Evolutionary conservation across 2,329 filamentous ascomycete species (phyloP), one percentile per base, ranked within the genome.

Genomic region (Diaporthe destruens): DNA sequence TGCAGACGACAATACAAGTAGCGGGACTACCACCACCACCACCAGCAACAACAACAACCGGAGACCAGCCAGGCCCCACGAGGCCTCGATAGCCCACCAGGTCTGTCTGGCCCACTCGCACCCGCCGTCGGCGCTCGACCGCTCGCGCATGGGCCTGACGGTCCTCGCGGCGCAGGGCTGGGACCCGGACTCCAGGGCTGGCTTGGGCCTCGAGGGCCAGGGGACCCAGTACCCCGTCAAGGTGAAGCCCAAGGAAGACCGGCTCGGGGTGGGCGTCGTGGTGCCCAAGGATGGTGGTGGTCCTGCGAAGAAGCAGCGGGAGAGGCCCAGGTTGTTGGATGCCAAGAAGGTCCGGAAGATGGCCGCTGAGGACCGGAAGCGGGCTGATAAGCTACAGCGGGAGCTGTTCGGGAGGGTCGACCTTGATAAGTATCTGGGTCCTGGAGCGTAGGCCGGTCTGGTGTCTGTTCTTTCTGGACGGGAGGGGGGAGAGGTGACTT

Each of bases 161-260:
- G 89, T 92, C 36, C 86, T 95, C 42, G 85, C 89, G 68, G 85
- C 88, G 0, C 88, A 92, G 72, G 93, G 93, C 36, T 95, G 92
- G 90, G 91, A 95, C 76, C 92, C 93, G 0, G 93, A 95, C 80
- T 85, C 89, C 36, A 85, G 94, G 3, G 81, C 84, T 20, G 95
- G 95, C 0, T 85, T 98, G 0, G 95, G 95, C 0, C 88, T 88
- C 12, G 82, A 84, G 2, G 91, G 93, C 0, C 89, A 93, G 76
- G 95, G 95, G 3, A 91, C 94, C 74, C 86, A 92, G 53, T 91
- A 91, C 75, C 95, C 95, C 0, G 86, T 98, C 75, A 94, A 94
- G 79, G 84, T 89, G 0, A 88, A 86, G 72, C 84, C 88, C 70
- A 98, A 98, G 82, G 88, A 91, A 55, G 90, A 96, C 79, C 94